Evolutionary conservation across 148 eudicot genomes (phyloP).

Genomic region (Fagopyrum tataricum): DNA sequence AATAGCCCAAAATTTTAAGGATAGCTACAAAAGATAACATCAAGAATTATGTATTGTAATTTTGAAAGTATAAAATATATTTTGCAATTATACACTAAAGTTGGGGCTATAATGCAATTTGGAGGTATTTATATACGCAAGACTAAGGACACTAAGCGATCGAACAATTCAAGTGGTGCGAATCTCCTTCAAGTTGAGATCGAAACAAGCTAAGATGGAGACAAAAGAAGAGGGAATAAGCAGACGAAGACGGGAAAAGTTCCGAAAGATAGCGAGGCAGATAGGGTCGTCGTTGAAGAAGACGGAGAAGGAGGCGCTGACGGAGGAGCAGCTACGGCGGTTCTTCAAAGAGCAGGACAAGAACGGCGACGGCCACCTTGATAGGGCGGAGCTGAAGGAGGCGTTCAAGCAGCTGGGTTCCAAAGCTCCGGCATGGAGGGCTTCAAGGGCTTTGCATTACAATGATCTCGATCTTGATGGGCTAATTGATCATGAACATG

Average conservation of each 20-base stretch:
- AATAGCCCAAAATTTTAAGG: too few species aligned
- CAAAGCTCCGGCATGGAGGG: neutral
- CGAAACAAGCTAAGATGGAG: too few species aligned
- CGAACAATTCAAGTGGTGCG: neutral
- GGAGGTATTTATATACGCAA: neutral
- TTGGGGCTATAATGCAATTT: neutral
- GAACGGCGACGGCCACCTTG: constrained; percentile 14
- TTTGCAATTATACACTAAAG: too few species aligned
- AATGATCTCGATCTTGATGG: constrained; percentile 10
- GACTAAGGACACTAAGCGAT: neutral
- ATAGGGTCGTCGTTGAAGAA: neutral
- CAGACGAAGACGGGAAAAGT: neutral
- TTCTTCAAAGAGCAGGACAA: constrained; percentile 9
- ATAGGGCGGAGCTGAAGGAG: constrained; percentile 10
- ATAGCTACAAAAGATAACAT: too few species aligned
- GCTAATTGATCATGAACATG: constrained; percentile 2
- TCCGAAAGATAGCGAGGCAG: neutral
- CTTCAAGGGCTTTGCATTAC: constrained; percentile 1
- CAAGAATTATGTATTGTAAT: too few species aligned
- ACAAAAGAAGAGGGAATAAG: constrained; percentile 2
- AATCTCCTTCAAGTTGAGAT: neutral
- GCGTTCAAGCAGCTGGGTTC: constrained; percentile 8
- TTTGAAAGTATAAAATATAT: too few species aligned
- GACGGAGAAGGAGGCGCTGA: constrained; percentile 8
- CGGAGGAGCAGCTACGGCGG: constrained; percentile 2